Evolutionary conservation across 164 flowering plant genomes (phyloP), one percentile per base, ranked within the genome.

Genomic region (Cinnamomum chago): DNA sequence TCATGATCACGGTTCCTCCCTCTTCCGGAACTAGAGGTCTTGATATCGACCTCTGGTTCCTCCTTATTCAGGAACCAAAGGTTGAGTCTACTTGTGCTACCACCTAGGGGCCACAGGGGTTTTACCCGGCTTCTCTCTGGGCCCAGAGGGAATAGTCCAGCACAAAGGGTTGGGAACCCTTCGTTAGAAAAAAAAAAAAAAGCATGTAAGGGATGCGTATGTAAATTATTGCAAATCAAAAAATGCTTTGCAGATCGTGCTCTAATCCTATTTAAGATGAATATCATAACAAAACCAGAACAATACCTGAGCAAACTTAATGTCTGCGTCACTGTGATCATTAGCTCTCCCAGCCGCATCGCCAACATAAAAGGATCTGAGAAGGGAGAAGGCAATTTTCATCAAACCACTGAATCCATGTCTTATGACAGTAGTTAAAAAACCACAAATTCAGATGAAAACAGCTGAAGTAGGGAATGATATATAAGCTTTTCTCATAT

Each of bases 291-390:
- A 20, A 52, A 12, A 9, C 47, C 47, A 40, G 24, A 72, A 40
- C 2, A 60, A 25, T 76, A 88, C 89, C 91, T 85, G 67, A 35
- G 97, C 96, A 83, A 95, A 92, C 79, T 84, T 85, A 20, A 86
- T 84, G 81, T 95, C 98, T 73, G 99, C 97, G 83, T 93, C 91
- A 82, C 97, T 93, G 68, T 95, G 97, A 81, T 93, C 98, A 67
- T 78, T 67, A 9, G n/a, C 27, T 82, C 99, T 90, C 67, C 97
- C 99, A 58, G 98, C 99, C 24, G 99, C 97, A 84, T 95, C 98
- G 28, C 99, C 98, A 77, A 95, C 98, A 83, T 93, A 95, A 81
- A 95, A 95, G 77, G 97, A 95, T 79, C 97, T 94, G 81, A 50
- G 72, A 5, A 20, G 27, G 23, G 30, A 62, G 66, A 30, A 58